phyloP scores from a whole-genome alignment of 1,284 basidiomycete species.

The Leccinum pachyderme region DNA sequence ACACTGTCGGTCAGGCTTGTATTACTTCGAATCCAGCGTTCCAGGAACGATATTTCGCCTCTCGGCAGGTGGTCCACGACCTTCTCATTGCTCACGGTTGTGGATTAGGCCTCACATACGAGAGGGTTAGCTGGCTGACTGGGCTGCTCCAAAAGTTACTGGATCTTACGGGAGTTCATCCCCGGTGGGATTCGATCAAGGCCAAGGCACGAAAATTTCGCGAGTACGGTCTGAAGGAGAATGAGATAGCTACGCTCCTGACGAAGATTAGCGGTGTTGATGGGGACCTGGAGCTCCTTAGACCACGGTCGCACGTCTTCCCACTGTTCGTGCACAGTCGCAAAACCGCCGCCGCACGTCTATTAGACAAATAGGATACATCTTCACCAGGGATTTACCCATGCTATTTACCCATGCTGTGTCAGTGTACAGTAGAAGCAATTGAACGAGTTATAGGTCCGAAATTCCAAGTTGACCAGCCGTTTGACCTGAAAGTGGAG shows the following conservation, averaged over 20 bases:
- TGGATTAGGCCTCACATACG: conserved; percentile 23
- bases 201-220: conserved; percentile 27
- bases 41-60: conserved; percentile 24
- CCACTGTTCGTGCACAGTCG: conserved; percentile 7
- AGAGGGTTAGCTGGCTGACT: conserved; percentile 26
- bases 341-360: conserved; percentile 10
- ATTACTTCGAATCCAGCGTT: conserved; percentile 32
- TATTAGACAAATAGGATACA: conserved; percentile 4
- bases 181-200: conserved; percentile 26
- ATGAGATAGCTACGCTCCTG: conserved; percentile 23
- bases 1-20: conserved; percentile 28
- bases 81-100: conserved; percentile 24
- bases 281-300: conserved; percentile 20
- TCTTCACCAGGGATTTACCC: conserved; percentile 5
- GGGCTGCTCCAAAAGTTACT: conserved; percentile 26
- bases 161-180: conserved; percentile 25
- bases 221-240: conserved; percentile 29
- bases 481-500: background rate
- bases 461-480: background rate
- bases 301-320: conserved; percentile 10
- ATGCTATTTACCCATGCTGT: conserved; percentile 12
- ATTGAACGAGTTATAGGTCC: background rate
- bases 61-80: conserved; percentile 23
- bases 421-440: conserved; percentile 2
- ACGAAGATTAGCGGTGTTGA: conserved; percentile 23